These are phyloP conservation scores for Hypoxylon sp. DNA, from an alignment of 2,329 filamentous ascomycete species.

Conservation along the genomic window DNA sequence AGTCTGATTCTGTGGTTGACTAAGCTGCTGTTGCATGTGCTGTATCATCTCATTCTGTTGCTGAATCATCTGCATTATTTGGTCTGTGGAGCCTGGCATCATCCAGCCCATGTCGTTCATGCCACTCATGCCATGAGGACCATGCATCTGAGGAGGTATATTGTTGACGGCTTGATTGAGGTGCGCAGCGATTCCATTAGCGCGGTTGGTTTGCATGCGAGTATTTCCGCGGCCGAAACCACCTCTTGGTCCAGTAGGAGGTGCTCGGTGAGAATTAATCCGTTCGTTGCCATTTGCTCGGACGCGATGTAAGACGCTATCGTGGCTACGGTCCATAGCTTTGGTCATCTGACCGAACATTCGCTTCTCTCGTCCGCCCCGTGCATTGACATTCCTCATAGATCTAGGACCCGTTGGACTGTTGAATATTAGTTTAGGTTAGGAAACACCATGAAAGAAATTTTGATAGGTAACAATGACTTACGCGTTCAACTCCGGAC, in stretches of 20 bases:
- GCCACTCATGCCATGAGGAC: slow-evolving; percentile 59
- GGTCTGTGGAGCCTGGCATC: slow-evolving; percentile 67
- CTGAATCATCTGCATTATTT: slow-evolving; percentile 83
- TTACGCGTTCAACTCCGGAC: slow-evolving; percentile 71
- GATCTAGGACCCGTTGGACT: slow-evolving; percentile 96
- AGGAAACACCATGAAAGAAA: slow-evolving; percentile 2
- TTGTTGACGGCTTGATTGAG: slow-evolving; percentile 56
- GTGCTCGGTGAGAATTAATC: slow-evolving; percentile 84
- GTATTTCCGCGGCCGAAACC: slow-evolving; percentile 64
- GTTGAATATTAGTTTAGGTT: slow-evolving; percentile 59
- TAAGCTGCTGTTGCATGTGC: slow-evolving; percentile 75
- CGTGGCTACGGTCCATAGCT: slow-evolving; percentile 82
- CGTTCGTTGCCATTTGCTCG: slow-evolving; percentile 81
- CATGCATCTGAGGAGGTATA: slow-evolving; percentile 55
- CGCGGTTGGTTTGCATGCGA: slow-evolving; percentile 67
- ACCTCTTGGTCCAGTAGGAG: slow-evolving; percentile 79
- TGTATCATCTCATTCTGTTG: slow-evolving; percentile 91
- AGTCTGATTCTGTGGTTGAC: slow-evolving; percentile 66
- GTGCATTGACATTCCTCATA: slow-evolving; percentile 77
- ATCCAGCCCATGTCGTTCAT: slow-evolving; percentile 64
- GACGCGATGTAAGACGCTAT: slow-evolving; percentile 85
- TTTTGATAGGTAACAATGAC: slow-evolving; percentile 53
- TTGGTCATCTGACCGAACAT: slow-evolving; percentile 89
- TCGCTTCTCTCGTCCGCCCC: slow-evolving; percentile 77
- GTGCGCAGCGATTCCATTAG: slow-evolving; percentile 66